Conservation (phyloP, 768 basidiomycete genomes). For the Agaricus bisporus region DNA sequence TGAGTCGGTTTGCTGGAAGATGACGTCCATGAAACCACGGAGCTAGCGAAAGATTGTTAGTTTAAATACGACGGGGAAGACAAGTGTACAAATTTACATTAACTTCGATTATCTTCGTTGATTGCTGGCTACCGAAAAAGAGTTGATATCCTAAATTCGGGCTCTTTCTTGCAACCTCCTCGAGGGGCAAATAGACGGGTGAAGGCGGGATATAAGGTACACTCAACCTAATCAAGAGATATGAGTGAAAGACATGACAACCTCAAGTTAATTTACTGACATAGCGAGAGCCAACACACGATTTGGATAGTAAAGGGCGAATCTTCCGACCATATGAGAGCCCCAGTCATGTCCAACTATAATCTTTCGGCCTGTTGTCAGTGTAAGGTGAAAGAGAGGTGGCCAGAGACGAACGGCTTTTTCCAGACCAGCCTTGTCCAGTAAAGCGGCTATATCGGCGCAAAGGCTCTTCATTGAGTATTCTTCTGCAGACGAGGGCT, state of each 20-base stretch:
- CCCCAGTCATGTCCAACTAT: slow-evolving; percentile 85
- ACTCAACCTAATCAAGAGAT: slow-evolving; percentile 43
- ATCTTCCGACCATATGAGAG: slow-evolving; percentile 51
- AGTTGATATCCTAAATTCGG: slow-evolving; percentile 66
- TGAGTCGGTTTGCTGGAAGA: slow-evolving; percentile 18
- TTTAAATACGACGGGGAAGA: neutral
- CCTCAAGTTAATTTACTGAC: slow-evolving; percentile 31
- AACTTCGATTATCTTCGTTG: slow-evolving; percentile 49
- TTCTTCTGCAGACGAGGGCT: slow-evolving; percentile 44
- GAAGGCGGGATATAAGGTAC: slow-evolving; percentile 62
- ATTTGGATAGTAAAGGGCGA: slow-evolving; percentile 69
- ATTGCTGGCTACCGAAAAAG: slow-evolving; percentile 50
- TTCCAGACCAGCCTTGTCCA: slow-evolving; percentile 47
- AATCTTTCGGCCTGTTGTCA: slow-evolving; percentile 29
- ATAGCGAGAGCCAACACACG: slow-evolving; percentile 51
- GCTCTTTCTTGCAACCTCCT: slow-evolving; percentile 41
- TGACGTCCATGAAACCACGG: slow-evolving; percentile 26
- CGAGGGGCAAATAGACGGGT: slow-evolving; percentile 38
- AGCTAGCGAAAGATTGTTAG: slow-evolving; percentile 23
- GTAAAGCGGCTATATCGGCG: slow-evolving; percentile 57
- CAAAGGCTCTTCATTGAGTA: slow-evolving; percentile 58
- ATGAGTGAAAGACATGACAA: slow-evolving; percentile 1
- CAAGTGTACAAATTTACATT: slow-evolving; percentile 33
- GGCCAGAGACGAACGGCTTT: slow-evolving; percentile 41
- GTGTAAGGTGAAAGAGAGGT: neutral